Percentiles rank a stretch among this genome's conserved stretches.
Evolutionary conservation across 2,329 filamentous ascomycete genomes (phyloP).

Genomic region (Botryotinia globosa): DNA sequence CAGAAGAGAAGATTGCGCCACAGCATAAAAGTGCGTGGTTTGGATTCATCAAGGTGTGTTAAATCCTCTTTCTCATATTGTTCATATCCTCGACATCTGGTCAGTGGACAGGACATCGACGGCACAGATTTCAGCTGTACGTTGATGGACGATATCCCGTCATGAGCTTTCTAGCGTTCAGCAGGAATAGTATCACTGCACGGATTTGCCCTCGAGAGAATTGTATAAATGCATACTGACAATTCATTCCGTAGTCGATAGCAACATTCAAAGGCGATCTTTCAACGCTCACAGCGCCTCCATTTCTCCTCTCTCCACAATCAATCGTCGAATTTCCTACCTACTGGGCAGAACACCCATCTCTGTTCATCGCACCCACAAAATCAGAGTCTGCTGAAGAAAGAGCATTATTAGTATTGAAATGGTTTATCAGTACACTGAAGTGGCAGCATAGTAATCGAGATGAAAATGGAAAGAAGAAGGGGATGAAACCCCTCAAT

Average conservation of each 20-base stretch:
- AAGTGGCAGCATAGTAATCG: slow-evolving; percentile 73
- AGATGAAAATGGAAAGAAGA: slow-evolving; percentile 67
- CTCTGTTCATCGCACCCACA: slow-evolving; percentile 77
- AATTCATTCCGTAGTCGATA: slow-evolving; percentile 52
- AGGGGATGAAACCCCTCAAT: slow-evolving; percentile 96
- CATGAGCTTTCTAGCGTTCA: background rate
- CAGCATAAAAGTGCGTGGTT: slow-evolving; percentile 36
- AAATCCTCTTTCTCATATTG: background rate
- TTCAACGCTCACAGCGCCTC: slow-evolving; percentile 74
- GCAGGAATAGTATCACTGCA: background rate
- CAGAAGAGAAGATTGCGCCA: slow-evolving; percentile 28
- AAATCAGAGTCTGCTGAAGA: slow-evolving; percentile 68
- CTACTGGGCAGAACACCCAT: slow-evolving; percentile 78
- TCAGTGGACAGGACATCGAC: background rate
- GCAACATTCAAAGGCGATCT: slow-evolving; percentile 81
- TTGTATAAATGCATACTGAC: background rate
- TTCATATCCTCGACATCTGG: background rate
- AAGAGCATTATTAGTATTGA: slow-evolving; percentile 22
- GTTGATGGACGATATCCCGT: no score
- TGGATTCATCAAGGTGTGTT: slow-evolving; percentile 36
- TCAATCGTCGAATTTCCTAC: slow-evolving; percentile 77
- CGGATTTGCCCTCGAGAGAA: background rate
- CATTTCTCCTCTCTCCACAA: slow-evolving; percentile 78
- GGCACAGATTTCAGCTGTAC: background rate
- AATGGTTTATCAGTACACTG: slow-evolving; percentile 92